Base-by-base conservation (phyloP, 495 filamentous ascomycete genomes). In the Recurvomyces mirabilis region DNA sequence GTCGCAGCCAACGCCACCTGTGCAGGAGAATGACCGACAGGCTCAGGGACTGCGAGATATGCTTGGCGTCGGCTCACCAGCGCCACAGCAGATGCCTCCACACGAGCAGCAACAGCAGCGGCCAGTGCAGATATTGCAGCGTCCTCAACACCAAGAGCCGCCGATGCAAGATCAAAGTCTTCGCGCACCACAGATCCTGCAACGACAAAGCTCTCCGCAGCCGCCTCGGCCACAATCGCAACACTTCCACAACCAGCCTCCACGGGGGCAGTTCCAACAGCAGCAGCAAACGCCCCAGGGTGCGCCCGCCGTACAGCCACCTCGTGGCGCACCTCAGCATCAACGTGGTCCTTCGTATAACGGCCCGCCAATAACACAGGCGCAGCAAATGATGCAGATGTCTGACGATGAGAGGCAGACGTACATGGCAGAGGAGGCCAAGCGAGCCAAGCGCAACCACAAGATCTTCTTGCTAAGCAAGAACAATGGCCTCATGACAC, bases 401-500 rank as follows among this genome's bases (percentile, higher is more conserved):
- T 75, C 79, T n/a, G 81, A 88, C 47, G 81, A 86, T 32, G 72
- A 81, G 38, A 85, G 87, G 47, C 70, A 78, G 13, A 74, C 78
- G 12, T 93, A 84, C 58, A 61, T 94, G 45, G 74, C 82, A 47
- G 91, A 94, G 53, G 91, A 96, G 59, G 87, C 89, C 9, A 93
- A 87, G 64, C 77, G 93, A 35, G 84, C 93, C 2, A 99, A 99
- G 66, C 78, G 91, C 23, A 96, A 96, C 58, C 89, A 96, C 68
- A 99, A 99, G 68, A 99, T 99, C 41, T 86, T 84, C 55, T 73
- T 91, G 19, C 68, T 99, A 19, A 93, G 93, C 6, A 84, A 80
- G 54, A 88, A 93, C 55, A 96, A 99, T 57, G 93, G 91, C 20
- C 61, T 99, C 43, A 99, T 99, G 91, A 96, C 93, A 15, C 93